phyloP scores from a whole-genome alignment of 305 asterid genomes.

The Fraxinus greggii region DNA sequence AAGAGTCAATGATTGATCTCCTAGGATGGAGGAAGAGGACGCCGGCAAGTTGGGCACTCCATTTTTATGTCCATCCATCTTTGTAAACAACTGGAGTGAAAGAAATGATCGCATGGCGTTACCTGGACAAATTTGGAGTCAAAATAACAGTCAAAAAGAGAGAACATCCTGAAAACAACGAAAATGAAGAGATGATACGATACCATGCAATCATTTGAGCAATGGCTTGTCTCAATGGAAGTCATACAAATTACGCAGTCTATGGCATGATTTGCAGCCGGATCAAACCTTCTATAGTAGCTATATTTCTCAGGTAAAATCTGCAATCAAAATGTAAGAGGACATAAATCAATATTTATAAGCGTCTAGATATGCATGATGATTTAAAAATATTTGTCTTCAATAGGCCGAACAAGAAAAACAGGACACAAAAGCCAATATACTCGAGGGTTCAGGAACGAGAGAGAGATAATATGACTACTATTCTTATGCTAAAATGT shows the following conservation, averaged over 20 bases:
- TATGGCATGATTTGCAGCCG: constrained; percentile 52
- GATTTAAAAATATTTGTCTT: neutral
- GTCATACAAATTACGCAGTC: constrained; percentile 99
- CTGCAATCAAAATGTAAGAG: constrained; percentile 39
- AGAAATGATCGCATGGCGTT: constrained; percentile 97
- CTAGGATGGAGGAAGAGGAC: constrained; percentile 95
- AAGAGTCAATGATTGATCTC: constrained; percentile 8
- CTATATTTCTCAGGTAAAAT: constrained; percentile 91
- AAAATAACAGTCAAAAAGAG: constrained; percentile 3
- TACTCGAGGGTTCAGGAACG: neutral
- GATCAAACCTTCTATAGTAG: constrained; percentile 75
- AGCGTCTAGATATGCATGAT: neutral
- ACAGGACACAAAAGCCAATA: neutral
- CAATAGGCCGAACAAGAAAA: neutral
- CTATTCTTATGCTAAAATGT: neutral
- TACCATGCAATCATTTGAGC: constrained; percentile 89
- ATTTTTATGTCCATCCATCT: constrained; percentile 99
- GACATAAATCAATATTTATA: constrained; percentile 2
- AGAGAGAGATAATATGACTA: neutral
- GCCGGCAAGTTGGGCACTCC: constrained; percentile 99
- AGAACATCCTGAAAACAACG: neutral
- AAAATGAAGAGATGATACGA: constrained; percentile 10
- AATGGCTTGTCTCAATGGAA: constrained; percentile 63
- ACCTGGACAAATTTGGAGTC: constrained; percentile 43
- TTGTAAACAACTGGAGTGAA: constrained; percentile 85